Base-by-base conservation (phyloP, 1,139 yeast species). In the Diutina ranongensis region DNA sequence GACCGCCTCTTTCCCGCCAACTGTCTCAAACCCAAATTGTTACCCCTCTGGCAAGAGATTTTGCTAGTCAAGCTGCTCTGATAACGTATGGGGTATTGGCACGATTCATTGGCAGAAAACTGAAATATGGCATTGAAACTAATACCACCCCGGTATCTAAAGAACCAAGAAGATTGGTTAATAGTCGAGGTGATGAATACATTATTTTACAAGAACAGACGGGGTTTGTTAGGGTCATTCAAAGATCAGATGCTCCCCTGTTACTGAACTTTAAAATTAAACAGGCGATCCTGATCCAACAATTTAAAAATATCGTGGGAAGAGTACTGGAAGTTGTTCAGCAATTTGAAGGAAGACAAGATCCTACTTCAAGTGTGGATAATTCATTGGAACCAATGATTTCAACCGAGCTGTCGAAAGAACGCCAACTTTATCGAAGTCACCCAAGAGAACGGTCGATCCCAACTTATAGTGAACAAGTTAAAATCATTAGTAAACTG, bases 131-230 rank as follows among this genome's bases (percentile, higher is more conserved):
- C 27, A 51, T 55, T n/a, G 59, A 55, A 22, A 56, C 55, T 31
- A 49, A 49, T 8, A 47, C 52, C 10, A 47, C 53, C 2, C 51
- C 53, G 46, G 53, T 54, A 20, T 60, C 66, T 7, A 59, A 25
- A 8, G 42, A 56, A 40, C 18, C 25, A 13, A 27, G 40, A 20
- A 12, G 28, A 21, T 60, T 67, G 51, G 59, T 67, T 44, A 68
- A 68, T 51, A 55, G 63, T 33, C 53, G 51, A 21, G 73, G 73
- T 51, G 73, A 68, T 49, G 74, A 70, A 53, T 68, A 61, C 52
- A 62, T 68, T 31, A 68, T 70, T 46, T 57, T 68, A 45, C 67
- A 66, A 49, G 69, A 68, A 45, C 47, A 53, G n/a, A 51, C 53
- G 13, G 55, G 56, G 13, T 56, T 54, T 27, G 53, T 69, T 9